Evolutionary conservation across 345 rosid genomes (phyloP), one percentile per base, ranked within the genome.

Genomic region (Gossypium sturtianum): DNA sequence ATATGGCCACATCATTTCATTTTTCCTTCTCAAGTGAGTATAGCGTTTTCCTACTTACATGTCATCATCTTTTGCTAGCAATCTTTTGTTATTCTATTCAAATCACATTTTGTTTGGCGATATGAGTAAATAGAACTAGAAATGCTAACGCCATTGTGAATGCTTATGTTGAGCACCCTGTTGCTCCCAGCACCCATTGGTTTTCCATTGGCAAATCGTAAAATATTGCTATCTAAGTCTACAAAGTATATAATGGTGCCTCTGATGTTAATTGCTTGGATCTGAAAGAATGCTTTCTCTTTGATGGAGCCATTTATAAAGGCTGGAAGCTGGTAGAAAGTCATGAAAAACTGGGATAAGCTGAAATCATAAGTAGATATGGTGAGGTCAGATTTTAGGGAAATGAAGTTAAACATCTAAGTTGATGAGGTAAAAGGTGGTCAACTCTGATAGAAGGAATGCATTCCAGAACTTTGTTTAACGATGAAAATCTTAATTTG

Each of bases 201-300:
- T 22, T 54, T 56, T n/a, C 41, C 51, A 44, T 23, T 20, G 11
- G 52, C 15, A 70, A 71, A 12, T 56, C 29, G 27, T n/a, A 0
- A 25, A 13, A 25, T 27, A 27, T 22, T 68, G 44, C 58, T 61
- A 41, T 62, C 51, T 13, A n/a, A 11, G 71, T 44, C 53, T 23
- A 43, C 27, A 56, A 70, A 63, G 48, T 29, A 47, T 70, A 75
- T 29, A 52, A 9, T n/a, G 61, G 48, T 52, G 73, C 73, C 17
- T 52, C 48, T 0, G 17, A 11, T 53, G 27, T 53, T 4, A 69
- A 27, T 5, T 49, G 29, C 60, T 27, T 69, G 60, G 59, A 17
- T 52, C 23, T 11, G 23, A 10, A 29, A 69, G 20, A 27, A 29
- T 27, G 45, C 11, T 0, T 15, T 2, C 2, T 51, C 59, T 69